Evolutionary conservation across 495 filamentous ascomycete genomes (phyloP), one percentile per base, ranked within the genome.

Genomic region (Parathielavia appendiculata): DNA sequence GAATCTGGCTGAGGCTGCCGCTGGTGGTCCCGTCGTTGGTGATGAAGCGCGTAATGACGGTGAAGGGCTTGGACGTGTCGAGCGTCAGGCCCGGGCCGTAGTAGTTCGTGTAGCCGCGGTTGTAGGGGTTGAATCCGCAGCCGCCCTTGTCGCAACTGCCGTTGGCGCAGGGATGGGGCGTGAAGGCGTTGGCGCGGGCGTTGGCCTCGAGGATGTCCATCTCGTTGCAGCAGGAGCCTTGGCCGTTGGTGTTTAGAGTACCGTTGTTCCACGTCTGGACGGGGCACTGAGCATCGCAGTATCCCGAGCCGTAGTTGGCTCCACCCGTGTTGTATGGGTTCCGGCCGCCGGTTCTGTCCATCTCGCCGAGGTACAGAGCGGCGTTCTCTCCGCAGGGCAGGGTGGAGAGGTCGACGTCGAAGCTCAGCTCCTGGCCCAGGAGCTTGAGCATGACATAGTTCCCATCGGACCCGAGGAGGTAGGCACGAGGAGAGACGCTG

Each of bases 191-290:
- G 16, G 85, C 72, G 4, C 63, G 60, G 6, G 74, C 66, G 73
- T 89, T 89, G 36, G 83, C 84, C 67, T 85, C 79, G 80, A 83
- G 83, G 62, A 84, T 75, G 66, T 84, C 81, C 80, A 84, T 83
- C 64, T 84, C 80, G 54, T 80, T 81, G 68, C 83, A 84, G 73
- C 81, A 84, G 9, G 73, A 69, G 14, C 81, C 79, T 20, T 68
- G 60, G 17, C 59, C 65, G 36, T 78, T 71, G 53, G 79, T 68
- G 67, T 84, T 84, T 1, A 51, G 78, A 16, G 78, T 67, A 30
- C 84, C 83, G 61, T 85, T 83, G 55, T 85, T 78, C 65, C 80
- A 87, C 13, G 80, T 71, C 19, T 68, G 67, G 11, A 35, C 70
- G 40, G 73, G 77, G 69, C 86, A 88, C 63, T 88, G 85, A 8